Evolutionary conservation across 1,139 yeast genomes (phyloP), one percentile per base, ranked within the genome.

Genomic region (Blastobotrys niveus): DNA sequence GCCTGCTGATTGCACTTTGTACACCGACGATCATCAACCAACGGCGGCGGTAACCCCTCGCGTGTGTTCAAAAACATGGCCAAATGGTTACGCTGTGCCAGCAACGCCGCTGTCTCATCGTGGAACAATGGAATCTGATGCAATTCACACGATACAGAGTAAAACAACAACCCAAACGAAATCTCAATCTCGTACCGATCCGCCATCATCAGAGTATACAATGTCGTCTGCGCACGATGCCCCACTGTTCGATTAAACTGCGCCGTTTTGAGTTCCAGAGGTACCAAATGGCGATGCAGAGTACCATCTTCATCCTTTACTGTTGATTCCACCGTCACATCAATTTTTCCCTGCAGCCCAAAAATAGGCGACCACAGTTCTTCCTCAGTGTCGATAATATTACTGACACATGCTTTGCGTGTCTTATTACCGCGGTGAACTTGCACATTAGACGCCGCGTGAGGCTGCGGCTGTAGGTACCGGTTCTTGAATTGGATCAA

Each of bases 241-340:
- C 82, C 66, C 10, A 82, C 61, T 42, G 79, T 71, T 43, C 76
- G 77, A 32, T 72, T 66, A 18, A 50, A 44, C 42, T 67, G 70
- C 0, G 97, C 96, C 0, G 97, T 86, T 61, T 91, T 91, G 48
- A 91, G 79, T 62, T 91, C 99, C 66, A 93, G 67, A 0, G 97
- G 97, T 1, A 80, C 73, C 20, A 86, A 71, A 48, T 60, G 71
- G 18, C 69, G 72, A 24, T 34, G 3, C 48, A 52, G 34, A n/a
- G 38, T 41, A 14, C 26, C 46, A 25, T 46, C 38, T 10, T 43
- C 52, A 47, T 34, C 54, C 48, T 46, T 55, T 45, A 74, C 56
- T 3, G 38, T 29, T 26, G 68, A 63, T 54, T 83, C 84, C 1
- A 88, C 73, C 0, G 96, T 85, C 1, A 82, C 96, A 65, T 91